These are phyloP conservation scores for Tetrastigma voinierianum DNA, from an alignment of 164 flowering plant genomes.

Conservation along the genomic window DNA sequence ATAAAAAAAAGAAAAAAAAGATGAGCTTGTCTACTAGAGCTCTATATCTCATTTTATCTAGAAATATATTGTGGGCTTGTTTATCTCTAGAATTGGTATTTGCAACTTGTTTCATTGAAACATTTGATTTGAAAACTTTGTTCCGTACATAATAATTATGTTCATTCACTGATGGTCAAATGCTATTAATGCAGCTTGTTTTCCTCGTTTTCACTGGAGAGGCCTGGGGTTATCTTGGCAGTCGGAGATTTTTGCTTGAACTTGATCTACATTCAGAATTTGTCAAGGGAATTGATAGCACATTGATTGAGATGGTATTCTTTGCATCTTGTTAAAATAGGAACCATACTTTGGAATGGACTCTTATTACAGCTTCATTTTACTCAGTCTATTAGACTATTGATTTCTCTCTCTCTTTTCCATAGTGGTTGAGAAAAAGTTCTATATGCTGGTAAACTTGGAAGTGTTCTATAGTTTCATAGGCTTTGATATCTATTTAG, in stretches of 20 bases:
- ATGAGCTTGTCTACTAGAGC: too few species aligned
- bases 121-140: too few species aligned
- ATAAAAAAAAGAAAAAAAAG: too few species aligned
- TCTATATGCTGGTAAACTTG: too few species aligned
- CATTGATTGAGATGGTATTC: conserved; percentile 68
- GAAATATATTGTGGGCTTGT: background rate
- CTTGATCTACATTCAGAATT: conserved; percentile 64
- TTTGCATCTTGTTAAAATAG: conserved; percentile 5
- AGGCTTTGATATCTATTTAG: too few species aligned
- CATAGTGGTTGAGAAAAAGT: too few species aligned
- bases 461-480: too few species aligned
- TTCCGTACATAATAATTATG: too few species aligned
- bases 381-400: too few species aligned
- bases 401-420: too few species aligned
- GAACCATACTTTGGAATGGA: background rate
- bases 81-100: background rate
- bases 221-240: conserved; percentile 98
- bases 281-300: conserved; percentile 59
- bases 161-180: background rate
- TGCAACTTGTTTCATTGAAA: background rate
- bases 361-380: too few species aligned
- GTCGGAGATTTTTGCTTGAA: conserved; percentile 84
- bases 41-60: too few species aligned
- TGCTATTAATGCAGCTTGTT: conserved; percentile 56
- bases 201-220: conserved; percentile 89